Evolutionary conservation across 2,329 filamentous ascomycete species (phyloP), one percentile per base, ranked within the genome.

Genomic region (Phyllachora maydis): DNA sequence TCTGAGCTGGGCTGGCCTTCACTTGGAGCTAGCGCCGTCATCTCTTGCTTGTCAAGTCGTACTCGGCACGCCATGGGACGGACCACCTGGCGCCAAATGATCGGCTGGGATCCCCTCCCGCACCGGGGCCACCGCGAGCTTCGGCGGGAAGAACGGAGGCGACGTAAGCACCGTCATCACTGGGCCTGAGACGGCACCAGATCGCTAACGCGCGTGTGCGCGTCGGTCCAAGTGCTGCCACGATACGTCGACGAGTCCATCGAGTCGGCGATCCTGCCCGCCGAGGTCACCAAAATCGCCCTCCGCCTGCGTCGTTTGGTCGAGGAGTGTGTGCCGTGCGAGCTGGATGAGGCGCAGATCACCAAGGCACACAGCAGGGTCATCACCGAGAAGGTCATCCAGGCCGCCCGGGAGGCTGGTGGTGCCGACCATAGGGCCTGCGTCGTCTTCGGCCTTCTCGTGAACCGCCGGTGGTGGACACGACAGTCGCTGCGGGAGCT

Each of bases 241-340:
- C 55, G 53, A 9, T 62, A 71, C 33, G 55, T 56, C 34, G 56
- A 66, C 33, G 59, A 64, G 8, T 43, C 55, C 1, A 50, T 71
- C 20, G 48, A 67, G 19, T 70, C 77, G 8, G 68, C 75, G 14
- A 69, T 85, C 17, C 65, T 78, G 1, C 59, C 83, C 8, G 57
- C 63, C 29, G 74, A 88, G 37, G 83, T 93, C 30, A 93, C 85
- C 30, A 83, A 83, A 43, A 62, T 90, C 26, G 85, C 83, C 14
- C 63, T 98, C 10, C 78, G 82, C 27, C 58, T 98, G 32, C 90
- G 85, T 38, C 81, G 90, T 42, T 69, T 92, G 35, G 70, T 98
- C 37, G 82, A 92, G 47, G 66, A 82, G 43, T 73, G 82, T 26
- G 66, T 98, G 14, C 78, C 85, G 2, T 93, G 79, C 52, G 88